Evolutionary conservation across 306 rosid species (phyloP).

Genomic region (Vachellia collinsii): DNA sequence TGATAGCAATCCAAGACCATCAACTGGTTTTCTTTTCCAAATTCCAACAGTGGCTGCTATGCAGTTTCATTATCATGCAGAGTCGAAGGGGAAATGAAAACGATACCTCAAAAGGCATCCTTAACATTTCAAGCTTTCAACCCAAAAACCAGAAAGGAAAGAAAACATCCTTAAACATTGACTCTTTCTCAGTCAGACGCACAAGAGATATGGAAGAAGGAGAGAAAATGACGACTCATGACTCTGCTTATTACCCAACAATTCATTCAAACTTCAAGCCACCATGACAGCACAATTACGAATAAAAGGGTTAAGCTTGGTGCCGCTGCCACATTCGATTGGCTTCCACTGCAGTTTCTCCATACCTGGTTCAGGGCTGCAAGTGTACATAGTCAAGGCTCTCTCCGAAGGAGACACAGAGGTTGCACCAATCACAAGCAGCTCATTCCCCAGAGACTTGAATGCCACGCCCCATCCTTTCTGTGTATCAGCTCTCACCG

Average conservation of each 20-base stretch:
- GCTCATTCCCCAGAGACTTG: conserved; percentile 78
- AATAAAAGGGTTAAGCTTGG: conserved; percentile 59
- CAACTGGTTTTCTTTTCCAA: conserved; percentile 9
- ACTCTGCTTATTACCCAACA: conserved; percentile 10
- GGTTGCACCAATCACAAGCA: conserved; percentile 70
- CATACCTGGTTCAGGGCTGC: conserved; percentile 62
- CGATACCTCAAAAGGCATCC: conserved; percentile 34
- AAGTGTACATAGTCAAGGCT: conserved; percentile 53
- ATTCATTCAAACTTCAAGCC: conserved; percentile 47
- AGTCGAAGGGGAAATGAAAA: not conserved
- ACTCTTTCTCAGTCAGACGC: not conserved
- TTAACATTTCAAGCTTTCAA: not conserved
- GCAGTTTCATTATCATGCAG: conserved; percentile 28
- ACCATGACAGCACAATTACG: conserved; percentile 80
- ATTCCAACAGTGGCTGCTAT: conserved; percentile 15
- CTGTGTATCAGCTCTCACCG: conserved; percentile 60
- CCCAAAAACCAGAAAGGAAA: not conserved
- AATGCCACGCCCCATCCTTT: conserved; percentile 88
- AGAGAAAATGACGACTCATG: not conserved
- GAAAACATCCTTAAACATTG: conserved; percentile 5
- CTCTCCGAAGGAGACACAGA: conserved; percentile 31
- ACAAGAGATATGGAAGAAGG: not conserved
- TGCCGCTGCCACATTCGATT: conserved; percentile 50
- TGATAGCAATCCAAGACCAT: conserved; percentile 9
- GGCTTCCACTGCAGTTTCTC: conserved; percentile 64